Base-by-base conservation (phyloP, 2,329 filamentous ascomycete genomes). In the Macroventuria anomochaeta region DNA sequence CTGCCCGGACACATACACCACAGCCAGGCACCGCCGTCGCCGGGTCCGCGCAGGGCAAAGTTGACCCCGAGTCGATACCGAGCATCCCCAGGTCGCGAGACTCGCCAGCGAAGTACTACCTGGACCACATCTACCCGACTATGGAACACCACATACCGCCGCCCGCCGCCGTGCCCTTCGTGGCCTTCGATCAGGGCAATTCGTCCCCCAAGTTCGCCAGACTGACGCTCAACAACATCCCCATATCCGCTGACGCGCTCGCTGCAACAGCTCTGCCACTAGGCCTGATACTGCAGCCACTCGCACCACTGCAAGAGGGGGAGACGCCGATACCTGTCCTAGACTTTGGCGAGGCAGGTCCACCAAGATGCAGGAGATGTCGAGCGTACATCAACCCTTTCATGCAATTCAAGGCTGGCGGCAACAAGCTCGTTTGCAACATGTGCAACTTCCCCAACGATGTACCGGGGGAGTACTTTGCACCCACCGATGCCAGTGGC, bases 371-470 rank as follows among this genome's bases (percentile, higher is more conserved):
- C 76, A 86, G 91, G 67, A 84, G 95, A 77, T 99, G 95, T 79
- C 85, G 95, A 71, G 89, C 93, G 12, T 99, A 99, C 77, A 96
- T 99, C 78, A 99, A 99, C 71, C 95, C 95, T 1, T 99, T 99
- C 73, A 97, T 99, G 95, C 90, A 93, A 71, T 99, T 99, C 82
- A 85, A 89, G 54, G 88, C 89, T 13, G 93, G 93, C 31, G 95
- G 95, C 52, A 96, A 93, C 78, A 96, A 96, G 73, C 96, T 96
- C 73, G 91, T 96, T 46, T 99, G 95, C 80, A 99, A 99, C 71
- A 90, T 99, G 77, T 99, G 95, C 79, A 95, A 90, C 18, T 96
- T 97, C 73, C 92, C 95, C 42, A 99, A 97, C 72, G 95, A 99
- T 69, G 96, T 96, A 0, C 81, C 91, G 0, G 78, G 90, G 1